phyloP scores from a whole-genome alignment of 257 asterid species.

The Capsicum rhomboideum region DNA sequence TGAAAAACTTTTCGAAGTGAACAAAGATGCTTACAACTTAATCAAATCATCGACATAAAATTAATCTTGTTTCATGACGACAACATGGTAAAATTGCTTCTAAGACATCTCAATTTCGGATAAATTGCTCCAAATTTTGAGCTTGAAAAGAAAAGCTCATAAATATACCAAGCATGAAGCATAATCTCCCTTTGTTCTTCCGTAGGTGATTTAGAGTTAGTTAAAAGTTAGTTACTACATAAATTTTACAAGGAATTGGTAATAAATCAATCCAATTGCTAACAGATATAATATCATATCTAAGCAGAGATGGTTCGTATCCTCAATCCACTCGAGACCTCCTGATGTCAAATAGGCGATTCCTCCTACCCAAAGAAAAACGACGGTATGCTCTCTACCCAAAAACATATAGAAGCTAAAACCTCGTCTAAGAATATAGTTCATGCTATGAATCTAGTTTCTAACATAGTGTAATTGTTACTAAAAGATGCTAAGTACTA shows the following conservation, averaged over 20 bases:
- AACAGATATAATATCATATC: background rate
- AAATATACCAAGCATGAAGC: background rate
- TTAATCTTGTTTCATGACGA: background rate
- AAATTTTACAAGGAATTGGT: background rate
- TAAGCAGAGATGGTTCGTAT: background rate
- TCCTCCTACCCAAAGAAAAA: too few species aligned
- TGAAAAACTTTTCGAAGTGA: background rate
- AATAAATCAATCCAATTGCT: background rate
- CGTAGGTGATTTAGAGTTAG: background rate
- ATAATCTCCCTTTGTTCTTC: background rate
- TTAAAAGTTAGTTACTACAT: background rate
- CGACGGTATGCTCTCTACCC: too few species aligned
- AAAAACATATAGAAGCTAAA: background rate
- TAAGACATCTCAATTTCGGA: background rate
- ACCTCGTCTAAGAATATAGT: background rate
- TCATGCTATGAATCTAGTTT: background rate
- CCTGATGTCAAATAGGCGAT: too few species aligned
- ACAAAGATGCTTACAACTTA: background rate
- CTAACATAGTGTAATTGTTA: background rate
- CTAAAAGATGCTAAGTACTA: background rate
- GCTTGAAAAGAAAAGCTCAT: background rate
- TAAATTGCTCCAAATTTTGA: too few species aligned
- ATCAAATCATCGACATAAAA: background rate
- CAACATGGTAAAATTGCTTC: background rate
- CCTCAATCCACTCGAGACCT: background rate